Evolutionary conservation across 768 basidiomycete genomes (phyloP).

Genomic region (Russula sp.): DNA sequence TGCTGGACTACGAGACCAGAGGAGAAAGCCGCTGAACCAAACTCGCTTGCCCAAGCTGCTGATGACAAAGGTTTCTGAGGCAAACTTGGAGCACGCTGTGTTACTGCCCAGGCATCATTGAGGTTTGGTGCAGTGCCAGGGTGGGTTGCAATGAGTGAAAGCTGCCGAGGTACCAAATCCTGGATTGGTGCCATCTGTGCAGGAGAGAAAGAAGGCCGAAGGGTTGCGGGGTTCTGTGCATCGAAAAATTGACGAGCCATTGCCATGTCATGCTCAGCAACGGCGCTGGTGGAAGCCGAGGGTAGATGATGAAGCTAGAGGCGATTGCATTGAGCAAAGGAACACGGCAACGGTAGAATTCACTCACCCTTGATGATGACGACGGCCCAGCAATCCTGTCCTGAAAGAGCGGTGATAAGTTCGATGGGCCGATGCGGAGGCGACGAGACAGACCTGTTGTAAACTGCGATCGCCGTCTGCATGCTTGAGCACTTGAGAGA

Average conservation of each 20-base stretch:
- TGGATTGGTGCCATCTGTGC: conserved; percentile 29
- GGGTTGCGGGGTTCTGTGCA: conserved; percentile 31
- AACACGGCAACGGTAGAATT: not conserved
- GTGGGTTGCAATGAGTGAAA: conserved; percentile 27
- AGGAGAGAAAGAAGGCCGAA: conserved; percentile 32
- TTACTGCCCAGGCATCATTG: conserved; percentile 14
- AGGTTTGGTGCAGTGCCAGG: not conserved
- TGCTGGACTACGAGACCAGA: conserved; percentile 1
- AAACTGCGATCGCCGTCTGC: conserved; percentile 83
- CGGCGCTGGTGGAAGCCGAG: conserved; percentile 39
- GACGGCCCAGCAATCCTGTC: conserved; percentile 71
- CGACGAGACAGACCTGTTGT: conserved; percentile 55
- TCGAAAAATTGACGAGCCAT: conserved; percentile 80
- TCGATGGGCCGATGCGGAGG: not conserved
- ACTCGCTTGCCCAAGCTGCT: conserved; percentile 24
- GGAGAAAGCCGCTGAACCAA: conserved; percentile 3
- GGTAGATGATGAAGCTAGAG: conserved; percentile 71
- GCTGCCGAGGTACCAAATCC: conserved; percentile 27
- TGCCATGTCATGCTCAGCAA: conserved; percentile 59
- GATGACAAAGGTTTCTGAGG: not conserved
- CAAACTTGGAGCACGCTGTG: conserved; percentile 2
- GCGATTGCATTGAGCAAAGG: not conserved
- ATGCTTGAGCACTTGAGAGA: conserved; percentile 85
- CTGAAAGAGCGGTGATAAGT: conserved; percentile 31
- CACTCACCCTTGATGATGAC: conserved; percentile 58